Evolutionary conservation across 2,329 filamentous ascomycete species (phyloP), one percentile per base, ranked within the genome.

Genomic region (Cercospora berteroae): DNA sequence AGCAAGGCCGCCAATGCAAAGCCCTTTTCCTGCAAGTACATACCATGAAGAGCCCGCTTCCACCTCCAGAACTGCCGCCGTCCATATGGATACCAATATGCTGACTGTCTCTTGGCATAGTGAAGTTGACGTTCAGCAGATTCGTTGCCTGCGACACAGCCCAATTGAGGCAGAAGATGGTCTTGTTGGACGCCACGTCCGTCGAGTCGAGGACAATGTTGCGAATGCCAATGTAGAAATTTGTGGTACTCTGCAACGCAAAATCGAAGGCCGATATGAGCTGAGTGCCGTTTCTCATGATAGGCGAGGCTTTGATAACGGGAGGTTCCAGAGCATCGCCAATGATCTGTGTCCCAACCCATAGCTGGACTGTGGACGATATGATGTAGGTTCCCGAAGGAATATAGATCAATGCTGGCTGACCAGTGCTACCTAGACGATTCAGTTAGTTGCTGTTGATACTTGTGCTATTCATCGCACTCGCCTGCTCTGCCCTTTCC

Each of bases 261-360:
- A 70, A 72, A 50, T 74, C 74, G 33, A 70, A 72, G 16, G 66
- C 74, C 27, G 71, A 69, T 29, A 74, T 68, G 8, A 72, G 50
- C 8, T 67, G 61, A 7, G 70, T 71, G n/a, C 67, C 63, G 39
- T 70, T 72, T 44, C 60, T 68, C 56, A 68, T 64, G 12, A 60
- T 52, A 10, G 64, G 48, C 2, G 76, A 97, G 25, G 80, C 81
- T 64, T 71, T 73, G 79, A 97, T 84, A 0, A 89, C 89, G 0
- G 94, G 93, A 8, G 88, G 80, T 69, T 85, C 82, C 73, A 86
- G 74, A 56, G 89, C 88, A 81, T 97, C 93, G 64, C 94, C 94
- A 42, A 97, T 84, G 69, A 97, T 87, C 79, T 96, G 93, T 10
- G 94, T 96, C 82, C 96, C 96, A 84, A 97, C 97, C 79, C 90